Conservation (phyloP, 441 rosid species). For the Populus trichocarpa region DNA sequence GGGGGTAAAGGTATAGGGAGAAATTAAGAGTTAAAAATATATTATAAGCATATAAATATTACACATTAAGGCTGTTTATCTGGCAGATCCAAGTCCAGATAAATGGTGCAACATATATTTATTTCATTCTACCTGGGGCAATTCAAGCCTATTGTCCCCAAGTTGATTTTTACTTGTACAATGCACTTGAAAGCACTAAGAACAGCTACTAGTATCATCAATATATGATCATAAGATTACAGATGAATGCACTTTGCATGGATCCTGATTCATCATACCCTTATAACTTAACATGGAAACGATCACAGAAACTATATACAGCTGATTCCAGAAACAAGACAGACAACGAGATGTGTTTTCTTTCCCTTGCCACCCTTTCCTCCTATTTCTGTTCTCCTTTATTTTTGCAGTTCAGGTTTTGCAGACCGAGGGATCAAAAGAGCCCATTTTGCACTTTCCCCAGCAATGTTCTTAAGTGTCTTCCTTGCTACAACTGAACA, state of each 20-base stretch:
- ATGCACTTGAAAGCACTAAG: conserved; percentile 4
- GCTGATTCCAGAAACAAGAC: conserved; percentile 17
- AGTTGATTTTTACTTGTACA: conserved; percentile 5
- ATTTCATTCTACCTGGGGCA: conserved; percentile 20
- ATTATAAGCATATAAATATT: background rate
- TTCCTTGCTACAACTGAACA: background rate
- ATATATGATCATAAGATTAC: conserved; percentile 15
- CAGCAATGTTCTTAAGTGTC: conserved; percentile 5
- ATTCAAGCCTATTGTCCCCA: background rate
- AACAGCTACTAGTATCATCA: conserved; percentile 10
- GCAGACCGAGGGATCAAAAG: conserved; percentile 7
- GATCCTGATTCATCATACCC: background rate
- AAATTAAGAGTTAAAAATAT: background rate
- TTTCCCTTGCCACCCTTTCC: conserved; percentile 9
- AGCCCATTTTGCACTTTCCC: conserved; percentile 2
- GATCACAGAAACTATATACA: conserved; percentile 23
- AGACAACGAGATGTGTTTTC: background rate
- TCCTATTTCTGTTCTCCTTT: conserved; percentile 11
- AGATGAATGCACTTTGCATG: conserved; percentile 8
- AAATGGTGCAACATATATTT: conserved; percentile 1
- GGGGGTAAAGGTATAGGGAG: background rate
- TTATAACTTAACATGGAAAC: background rate
- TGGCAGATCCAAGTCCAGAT: background rate
- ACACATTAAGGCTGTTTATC: background rate
- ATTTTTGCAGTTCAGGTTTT: background rate